Base-by-base conservation (phyloP, 2,329 filamentous ascomycete species). In the Trichoderma sp. region DNA sequence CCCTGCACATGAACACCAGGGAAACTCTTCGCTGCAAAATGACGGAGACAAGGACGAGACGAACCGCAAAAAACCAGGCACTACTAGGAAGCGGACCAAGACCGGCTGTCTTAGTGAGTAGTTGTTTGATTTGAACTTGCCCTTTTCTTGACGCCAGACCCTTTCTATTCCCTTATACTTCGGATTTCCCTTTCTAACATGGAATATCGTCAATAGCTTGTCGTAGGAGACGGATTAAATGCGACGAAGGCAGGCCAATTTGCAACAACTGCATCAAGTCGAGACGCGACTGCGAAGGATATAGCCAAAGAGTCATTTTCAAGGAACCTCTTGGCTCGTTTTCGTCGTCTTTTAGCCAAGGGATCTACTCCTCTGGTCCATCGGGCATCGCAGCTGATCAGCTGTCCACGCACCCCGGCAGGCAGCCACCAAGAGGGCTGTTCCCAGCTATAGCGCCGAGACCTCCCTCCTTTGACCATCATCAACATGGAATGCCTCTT, bases 221-320 rank as follows among this genome's bases (percentile, higher is more conserved):
- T 81, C 91, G 96, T 72, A 95, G 92, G 81, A 90, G 96, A 65
- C 91, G 96, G 71, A 98, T 99, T 80, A 99, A 98, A 81, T 99
- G 96, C 79, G 96, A 96, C 71, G 96, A 98, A 79, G 92, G 93
- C 75, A 87, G 91, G 60, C 93, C 93, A 30, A 91, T 86, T 32
- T 96, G 93, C 80, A 89, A 86, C 75, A 96, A 96, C 76, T 96
- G 93, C 80, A 89, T 91, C 81, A 96, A 95, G 76, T 95, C 92
- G 21, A 95, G 94, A 79, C 87, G 93, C 16, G 84, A 89, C 72
- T 96, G 93, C 77, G 92, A 96, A 78, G 93, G 93, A 65, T 96
- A 96, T 78, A 93, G 89, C 73, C 91, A 93, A 77, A 87, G 91
- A 58, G 89, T 96, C 66, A 84, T 93, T 69, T 96, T 95, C 84